phyloP scores from a whole-genome alignment of 164 flowering plant species.

The Stephania japonica region DNA sequence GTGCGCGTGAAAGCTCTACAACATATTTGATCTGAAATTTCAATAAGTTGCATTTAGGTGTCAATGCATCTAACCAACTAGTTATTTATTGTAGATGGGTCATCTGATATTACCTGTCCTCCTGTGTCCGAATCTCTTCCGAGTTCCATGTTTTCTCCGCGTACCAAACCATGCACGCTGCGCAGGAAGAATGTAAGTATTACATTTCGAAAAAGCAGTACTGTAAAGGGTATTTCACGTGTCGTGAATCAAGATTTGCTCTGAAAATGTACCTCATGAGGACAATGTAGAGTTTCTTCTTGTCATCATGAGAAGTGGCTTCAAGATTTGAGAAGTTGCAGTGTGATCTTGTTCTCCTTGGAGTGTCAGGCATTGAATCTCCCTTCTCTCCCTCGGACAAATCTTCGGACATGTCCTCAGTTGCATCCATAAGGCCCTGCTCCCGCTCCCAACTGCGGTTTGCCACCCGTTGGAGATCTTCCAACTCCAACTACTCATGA shows the following conservation, averaged over 20 bases:
- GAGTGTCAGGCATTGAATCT: conserved; percentile 43
- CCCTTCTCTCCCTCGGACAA: conserved; percentile 62
- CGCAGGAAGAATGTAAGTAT: conserved; percentile 6
- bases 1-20: conserved; percentile 74
- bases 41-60: not conserved
- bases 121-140: conserved; percentile 91
- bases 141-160: conserved; percentile 88
- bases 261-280: conserved; percentile 52
- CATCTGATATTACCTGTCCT: conserved; percentile 48
- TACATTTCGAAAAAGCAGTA: no score
- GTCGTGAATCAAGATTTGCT: not conserved
- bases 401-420: conserved; percentile 71
- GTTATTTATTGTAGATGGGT: not conserved
- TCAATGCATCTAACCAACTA: not conserved
- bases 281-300: conserved; percentile 63
- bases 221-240: no score
- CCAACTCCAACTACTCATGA: conserved; percentile 50
- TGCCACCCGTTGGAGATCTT: conserved; percentile 44
- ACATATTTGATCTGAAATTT: conserved; percentile 64
- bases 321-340: conserved; percentile 48
- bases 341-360: conserved; percentile 38
- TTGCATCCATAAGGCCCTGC: conserved; percentile 65
- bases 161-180: conserved; percentile 82
- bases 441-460: conserved; percentile 59
- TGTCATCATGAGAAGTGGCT: conserved; percentile 64